Evolutionary conservation across 1,284 basidiomycete genomes (phyloP).

Genomic region (Heterobasidion occidentale): DNA sequence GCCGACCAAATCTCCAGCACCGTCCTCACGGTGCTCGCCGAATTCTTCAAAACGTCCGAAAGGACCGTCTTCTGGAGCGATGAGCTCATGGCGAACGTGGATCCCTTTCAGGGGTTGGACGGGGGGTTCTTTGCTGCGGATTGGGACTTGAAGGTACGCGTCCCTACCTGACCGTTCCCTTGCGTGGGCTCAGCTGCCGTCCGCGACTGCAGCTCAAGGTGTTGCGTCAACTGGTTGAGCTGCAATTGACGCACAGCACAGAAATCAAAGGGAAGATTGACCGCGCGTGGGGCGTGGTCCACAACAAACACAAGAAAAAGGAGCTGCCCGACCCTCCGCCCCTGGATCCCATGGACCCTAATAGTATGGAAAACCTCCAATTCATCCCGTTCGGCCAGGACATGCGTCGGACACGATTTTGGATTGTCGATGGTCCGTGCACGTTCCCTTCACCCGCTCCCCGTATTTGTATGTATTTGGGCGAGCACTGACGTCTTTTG

Average conservation of each 20-base stretch:
- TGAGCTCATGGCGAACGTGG: constrained; percentile 50
- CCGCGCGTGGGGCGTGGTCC: constrained; percentile 74
- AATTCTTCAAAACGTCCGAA: constrained; percentile 64
- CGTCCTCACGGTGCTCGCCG: constrained; percentile 54
- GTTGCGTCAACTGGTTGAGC: constrained; percentile 70
- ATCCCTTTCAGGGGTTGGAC: constrained; percentile 57
- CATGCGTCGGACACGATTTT: constrained; percentile 62
- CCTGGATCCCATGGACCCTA: constrained; percentile 43
- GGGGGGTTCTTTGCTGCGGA: constrained; percentile 64
- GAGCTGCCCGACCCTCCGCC: constrained; percentile 46
- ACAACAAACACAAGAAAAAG: constrained; percentile 75
- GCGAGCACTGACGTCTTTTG: constrained; percentile 13
- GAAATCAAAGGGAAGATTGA: constrained; percentile 68
- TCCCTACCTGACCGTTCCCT: background rate
- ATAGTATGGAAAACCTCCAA: constrained; percentile 54
- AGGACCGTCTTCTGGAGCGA: constrained; percentile 75
- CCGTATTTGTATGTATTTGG: constrained; percentile 69
- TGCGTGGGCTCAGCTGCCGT: constrained; percentile 2
- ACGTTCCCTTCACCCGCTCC: constrained; percentile 23
- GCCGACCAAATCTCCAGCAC: constrained; percentile 71
- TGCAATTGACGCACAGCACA: constrained; percentile 60
- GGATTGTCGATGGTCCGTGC: constrained; percentile 77
- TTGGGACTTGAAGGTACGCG: constrained; percentile 72
- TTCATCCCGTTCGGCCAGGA: constrained; percentile 70
- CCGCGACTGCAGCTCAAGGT: constrained; percentile 53